Base-by-base conservation (phyloP, 148 eudicot species). In the Simmondsia chinensis region DNA sequence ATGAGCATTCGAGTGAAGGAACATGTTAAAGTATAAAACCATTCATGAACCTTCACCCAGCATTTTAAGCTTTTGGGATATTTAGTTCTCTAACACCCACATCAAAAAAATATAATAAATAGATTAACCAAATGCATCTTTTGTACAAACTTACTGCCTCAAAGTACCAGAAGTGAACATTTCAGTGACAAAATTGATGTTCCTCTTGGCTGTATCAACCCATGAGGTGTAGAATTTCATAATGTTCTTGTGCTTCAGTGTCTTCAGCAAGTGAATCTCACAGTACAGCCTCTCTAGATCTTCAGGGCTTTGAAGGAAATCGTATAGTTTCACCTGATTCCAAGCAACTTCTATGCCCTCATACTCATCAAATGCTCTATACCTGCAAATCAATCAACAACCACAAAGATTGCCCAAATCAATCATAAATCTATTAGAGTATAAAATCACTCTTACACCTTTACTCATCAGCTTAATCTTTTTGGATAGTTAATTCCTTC, bases 121-220 rank as follows among this genome's bases (percentile, higher is more conserved):
- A n/a, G 1, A 33, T 46, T 46, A 18, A 46, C 9, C 26, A 3
- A 9, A 20, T 27, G n/a, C n/a, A 33, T 53, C 58, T 53, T 53
- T 29, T 9, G 58, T 47, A 9, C 48, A 25, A 36, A 63, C 87
- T 61, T 64, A 83, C 94, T 83, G 80, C 61, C 83, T 79, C 11
- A 79, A 68, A 58, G 94, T 83, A 31, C 94, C 94, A 45, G 94
- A 83, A 54, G 79, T 83, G 74, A 83, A 79, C 87, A 83, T 71
- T 56, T 83, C 94, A 24, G 94, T 83, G 27, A 83, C 75, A 58
- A 83, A 83, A 54, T 83, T 83, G 66, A 83, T 73, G 54, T 79
- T 83, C 42, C 79, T 65, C 19, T 76, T 83, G 8, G 74, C 44
- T 22, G 79, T 68, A 65, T 83, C 94, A 56, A 83, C 83, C 94